phyloP scores from a whole-genome alignment of 371 early-diverging fungal species.

The Actinomortierella ambigua region DNA sequence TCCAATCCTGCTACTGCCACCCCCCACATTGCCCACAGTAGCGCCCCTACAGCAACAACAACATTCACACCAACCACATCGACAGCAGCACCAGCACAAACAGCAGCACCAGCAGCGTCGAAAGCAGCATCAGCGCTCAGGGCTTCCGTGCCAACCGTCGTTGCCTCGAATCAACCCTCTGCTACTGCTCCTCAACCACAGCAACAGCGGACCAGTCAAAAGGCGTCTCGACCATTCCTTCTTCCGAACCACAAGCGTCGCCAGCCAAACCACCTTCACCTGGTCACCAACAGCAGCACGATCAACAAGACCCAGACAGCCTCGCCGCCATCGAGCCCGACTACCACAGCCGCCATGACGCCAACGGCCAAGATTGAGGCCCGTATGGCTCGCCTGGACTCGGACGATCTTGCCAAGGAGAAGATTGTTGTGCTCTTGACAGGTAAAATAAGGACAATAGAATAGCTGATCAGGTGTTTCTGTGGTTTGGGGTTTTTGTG shows the following conservation, averaged over 20 bases:
- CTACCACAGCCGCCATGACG: slow-evolving; percentile 1
- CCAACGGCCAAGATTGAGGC: slow-evolving; percentile 28
- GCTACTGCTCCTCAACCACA: not conserved
- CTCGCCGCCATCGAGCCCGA: too few species aligned
- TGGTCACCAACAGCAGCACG: too few species aligned
- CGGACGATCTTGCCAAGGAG: slow-evolving; percentile 37
- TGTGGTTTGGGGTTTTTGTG: too few species aligned
- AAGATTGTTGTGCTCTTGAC: slow-evolving; percentile 41
- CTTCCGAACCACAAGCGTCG: too few species aligned
- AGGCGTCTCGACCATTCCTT: too few species aligned
- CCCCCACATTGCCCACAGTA: too few species aligned
- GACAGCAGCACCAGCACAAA: slow-evolving; percentile 5
- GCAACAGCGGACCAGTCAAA: too few species aligned
- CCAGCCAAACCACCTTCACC: too few species aligned
- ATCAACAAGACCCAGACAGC: too few species aligned
- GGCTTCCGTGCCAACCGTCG: too few species aligned
- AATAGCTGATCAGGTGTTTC: not conserved
- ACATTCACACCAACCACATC: slow-evolving; percentile 2
- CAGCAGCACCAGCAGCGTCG: not conserved
- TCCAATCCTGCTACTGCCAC: too few species aligned
- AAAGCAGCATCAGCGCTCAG: slow-evolving; percentile 7
- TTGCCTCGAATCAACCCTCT: not conserved
- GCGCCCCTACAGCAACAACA: slow-evolving; percentile 5
- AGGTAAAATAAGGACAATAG: slow-evolving; percentile 12
- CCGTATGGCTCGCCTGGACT: slow-evolving; percentile 28